Evolutionary conservation across 2,329 filamentous ascomycete species (phyloP).

Genomic region (Phyllosticta citribraziliensis): DNA sequence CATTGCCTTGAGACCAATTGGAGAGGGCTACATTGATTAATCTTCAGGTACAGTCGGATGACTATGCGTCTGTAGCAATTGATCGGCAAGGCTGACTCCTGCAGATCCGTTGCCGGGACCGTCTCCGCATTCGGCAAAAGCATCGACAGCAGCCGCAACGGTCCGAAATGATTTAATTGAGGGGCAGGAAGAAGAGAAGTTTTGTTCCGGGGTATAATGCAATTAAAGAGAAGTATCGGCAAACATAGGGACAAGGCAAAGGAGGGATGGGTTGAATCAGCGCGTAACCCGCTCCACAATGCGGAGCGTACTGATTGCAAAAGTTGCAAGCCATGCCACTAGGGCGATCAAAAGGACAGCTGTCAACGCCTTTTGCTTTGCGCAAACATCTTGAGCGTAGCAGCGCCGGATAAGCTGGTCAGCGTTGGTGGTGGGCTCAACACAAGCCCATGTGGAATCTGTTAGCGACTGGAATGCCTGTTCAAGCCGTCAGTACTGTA

Average conservation of each 20-base stretch:
- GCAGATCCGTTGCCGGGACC: neutral
- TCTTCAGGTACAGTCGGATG: neutral
- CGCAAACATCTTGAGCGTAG: conserved; percentile 42
- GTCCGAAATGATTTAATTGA: neutral
- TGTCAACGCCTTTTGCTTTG: conserved; percentile 60
- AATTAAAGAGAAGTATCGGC: conserved; percentile 4
- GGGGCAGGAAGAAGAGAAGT: conserved; percentile 5
- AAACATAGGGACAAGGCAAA: neutral
- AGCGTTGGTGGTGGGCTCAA: conserved; percentile 10
- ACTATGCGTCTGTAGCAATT: neutral
- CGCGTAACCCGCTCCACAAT: conserved; percentile 9
- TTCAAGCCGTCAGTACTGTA: neutral
- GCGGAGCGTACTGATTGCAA: conserved; percentile 59
- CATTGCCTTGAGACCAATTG: neutral
- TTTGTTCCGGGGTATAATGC: conserved; percentile 6
- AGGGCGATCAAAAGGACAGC: conserved; percentile 72
- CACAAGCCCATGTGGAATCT: conserved; percentile 47
- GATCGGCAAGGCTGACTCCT: neutral
- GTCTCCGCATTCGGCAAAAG: neutral
- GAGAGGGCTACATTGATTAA: neutral
- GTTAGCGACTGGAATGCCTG: conserved; percentile 70
- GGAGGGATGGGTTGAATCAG: neutral
- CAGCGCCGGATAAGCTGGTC: conserved; percentile 13
- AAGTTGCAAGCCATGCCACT: conserved; percentile 83
- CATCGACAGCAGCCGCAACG: neutral